A percentile compares a stretch with the other conserved stretches of the same genome.
Conservation (phyloP, 2,329 filamentous ascomycete genomes). For the Beauveria pseudobassiana region DNA sequence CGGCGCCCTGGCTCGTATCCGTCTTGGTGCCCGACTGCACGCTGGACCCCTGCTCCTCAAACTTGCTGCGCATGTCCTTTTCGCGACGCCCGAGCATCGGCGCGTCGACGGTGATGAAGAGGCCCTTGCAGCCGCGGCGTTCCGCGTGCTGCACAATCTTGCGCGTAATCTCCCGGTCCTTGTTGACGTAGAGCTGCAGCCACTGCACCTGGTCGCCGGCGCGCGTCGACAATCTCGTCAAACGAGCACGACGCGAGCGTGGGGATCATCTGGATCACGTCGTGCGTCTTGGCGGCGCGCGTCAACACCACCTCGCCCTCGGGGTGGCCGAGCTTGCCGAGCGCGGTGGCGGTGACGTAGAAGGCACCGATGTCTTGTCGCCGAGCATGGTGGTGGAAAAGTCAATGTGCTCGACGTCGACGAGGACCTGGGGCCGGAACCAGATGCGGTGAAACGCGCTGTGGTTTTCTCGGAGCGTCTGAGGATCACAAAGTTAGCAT, state of each 20-base stretch:
- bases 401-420: constrained; percentile 84
- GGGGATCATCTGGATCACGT: constrained; percentile 96
- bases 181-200: constrained; percentile 97
- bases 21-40: constrained; percentile 72
- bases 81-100: constrained; percentile 90
- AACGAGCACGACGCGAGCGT: constrained; percentile 95
- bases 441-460: constrained; percentile 92
- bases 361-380: constrained; percentile 74
- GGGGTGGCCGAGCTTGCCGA: constrained; percentile 88
- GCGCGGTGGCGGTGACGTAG: constrained; percentile 92
- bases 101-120: constrained; percentile 98
- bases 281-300: constrained; percentile 72
- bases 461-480: constrained; percentile 95
- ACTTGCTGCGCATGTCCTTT: constrained; percentile 96
- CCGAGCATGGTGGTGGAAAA: constrained; percentile 91
- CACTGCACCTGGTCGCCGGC: constrained; percentile 80
- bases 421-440: constrained; percentile 85
- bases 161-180: constrained; percentile 83
- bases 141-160: constrained; percentile 90
- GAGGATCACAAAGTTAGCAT: too few relatives aligned
- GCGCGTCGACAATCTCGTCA: constrained; percentile 90
- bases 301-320: constrained; percentile 94
- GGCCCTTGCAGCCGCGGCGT: constrained; percentile 79
- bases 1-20: constrained; percentile 85
- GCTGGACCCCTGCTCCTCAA: constrained; percentile 72